Evolutionary conservation across 2,329 filamentous ascomycete genomes (phyloP).

Genomic region (Aspergillus sp.): DNA sequence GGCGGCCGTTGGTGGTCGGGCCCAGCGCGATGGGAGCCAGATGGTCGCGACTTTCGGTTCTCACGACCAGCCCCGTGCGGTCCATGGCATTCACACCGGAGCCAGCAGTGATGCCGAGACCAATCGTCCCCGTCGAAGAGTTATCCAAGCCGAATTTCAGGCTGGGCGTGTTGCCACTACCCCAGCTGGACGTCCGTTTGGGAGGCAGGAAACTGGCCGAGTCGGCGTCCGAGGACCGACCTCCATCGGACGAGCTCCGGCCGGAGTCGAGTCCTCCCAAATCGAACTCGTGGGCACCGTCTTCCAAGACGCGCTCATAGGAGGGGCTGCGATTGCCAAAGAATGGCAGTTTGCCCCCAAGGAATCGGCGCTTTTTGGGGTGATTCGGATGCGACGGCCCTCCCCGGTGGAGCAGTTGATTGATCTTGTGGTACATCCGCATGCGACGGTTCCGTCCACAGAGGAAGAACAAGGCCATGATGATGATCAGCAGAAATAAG

Average conservation of each 20-base stretch:
- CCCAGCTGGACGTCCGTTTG: conserved; percentile 33
- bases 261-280: conserved; percentile 63
- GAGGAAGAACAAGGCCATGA: conserved; percentile 69
- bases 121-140: conserved; percentile 38
- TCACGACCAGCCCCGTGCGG: conserved; percentile 70
- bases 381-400: conserved; percentile 31
- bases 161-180: conserved; percentile 28
- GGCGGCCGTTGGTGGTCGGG: conserved; percentile 49
- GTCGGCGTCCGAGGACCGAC: conserved; percentile 58
- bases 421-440: conserved; percentile 58
- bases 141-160: conserved; percentile 42
- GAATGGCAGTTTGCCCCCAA: conserved; percentile 53
- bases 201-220: conserved; percentile 59
- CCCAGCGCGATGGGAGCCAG: conserved; percentile 56
- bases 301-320: conserved; percentile 85
- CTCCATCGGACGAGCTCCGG: conserved; percentile 57
- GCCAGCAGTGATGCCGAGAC: conserved; percentile 34
- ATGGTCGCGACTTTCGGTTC: conserved; percentile 84
- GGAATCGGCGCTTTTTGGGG: conserved; percentile 58
- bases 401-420: conserved; percentile 28
- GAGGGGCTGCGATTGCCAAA: conserved; percentile 40
- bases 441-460: conserved; percentile 74
- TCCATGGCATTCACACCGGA: conserved; percentile 48
- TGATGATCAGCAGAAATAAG: conserved; percentile 71
- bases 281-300: conserved; percentile 74